Percentiles rank a stretch among this genome's conserved stretches.
These are phyloP conservation scores for Chalciporus piperatus DNA, from an alignment of 768 basidiomycete species.

Conservation along the genomic window DNA sequence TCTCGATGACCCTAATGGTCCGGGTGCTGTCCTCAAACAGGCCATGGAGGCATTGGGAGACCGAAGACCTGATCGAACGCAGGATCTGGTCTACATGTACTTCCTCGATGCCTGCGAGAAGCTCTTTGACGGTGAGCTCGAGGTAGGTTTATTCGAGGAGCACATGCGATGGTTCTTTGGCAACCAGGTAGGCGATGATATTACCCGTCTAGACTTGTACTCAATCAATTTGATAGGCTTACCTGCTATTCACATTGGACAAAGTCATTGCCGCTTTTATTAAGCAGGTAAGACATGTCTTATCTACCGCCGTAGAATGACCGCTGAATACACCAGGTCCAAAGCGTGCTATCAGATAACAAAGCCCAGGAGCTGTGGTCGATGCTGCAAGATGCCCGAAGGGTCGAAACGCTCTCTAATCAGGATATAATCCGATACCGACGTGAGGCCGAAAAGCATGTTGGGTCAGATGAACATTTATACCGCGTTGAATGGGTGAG, in stretches of 20 bases:
- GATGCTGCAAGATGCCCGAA: constrained; percentile 65
- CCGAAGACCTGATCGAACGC: constrained; percentile 42
- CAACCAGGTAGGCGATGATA: constrained; percentile 57
- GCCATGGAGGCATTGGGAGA: constrained; percentile 60
- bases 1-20: constrained; percentile 79
- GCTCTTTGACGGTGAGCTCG: constrained; percentile 90
- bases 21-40: constrained; percentile 61
- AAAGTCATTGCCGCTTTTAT: constrained; percentile 85
- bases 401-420: constrained; percentile 47
- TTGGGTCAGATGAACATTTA: constrained; percentile 71
- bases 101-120: constrained; percentile 89
- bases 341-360: constrained; percentile 79
- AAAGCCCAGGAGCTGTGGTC: constrained; percentile 86
- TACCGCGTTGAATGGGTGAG: constrained; percentile 79
- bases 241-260: constrained; percentile 90
- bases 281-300: constrained; percentile 68
- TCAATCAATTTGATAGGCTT: constrained; percentile 56
- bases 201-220: background rate
- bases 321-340: constrained; percentile 54
- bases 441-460: constrained; percentile 73
- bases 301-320: background rate
- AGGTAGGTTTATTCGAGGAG: constrained; percentile 91
- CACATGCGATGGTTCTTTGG: constrained; percentile 95
- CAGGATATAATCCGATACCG: constrained; percentile 76
- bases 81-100: constrained; percentile 82